Evolutionary conservation across 169 alveolate species (phyloP).

Genomic region (Plasmodium vinckei): DNA sequence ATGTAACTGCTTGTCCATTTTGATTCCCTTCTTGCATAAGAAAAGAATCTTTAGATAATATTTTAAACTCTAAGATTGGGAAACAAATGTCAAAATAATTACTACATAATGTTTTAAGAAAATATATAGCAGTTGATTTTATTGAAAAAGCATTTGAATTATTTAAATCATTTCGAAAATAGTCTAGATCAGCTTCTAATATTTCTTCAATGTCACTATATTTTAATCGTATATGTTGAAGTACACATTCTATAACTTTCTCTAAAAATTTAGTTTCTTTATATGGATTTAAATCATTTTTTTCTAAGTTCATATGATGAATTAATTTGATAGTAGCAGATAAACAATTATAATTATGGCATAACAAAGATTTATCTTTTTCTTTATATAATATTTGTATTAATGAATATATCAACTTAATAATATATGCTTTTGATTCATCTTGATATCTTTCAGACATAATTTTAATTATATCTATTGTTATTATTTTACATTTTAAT

Average conservation of each 20-base stretch:
- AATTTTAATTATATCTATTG: constrained; percentile 30
- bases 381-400: constrained; percentile 38
- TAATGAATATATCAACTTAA: constrained; percentile 19
- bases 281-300: constrained; percentile 42
- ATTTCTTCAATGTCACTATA: constrained; percentile 51
- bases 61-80: constrained; percentile 21
- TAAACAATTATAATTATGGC: constrained; percentile 66
- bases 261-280: constrained; percentile 28
- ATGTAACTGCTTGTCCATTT: not conserved
- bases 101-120: constrained; percentile 51
- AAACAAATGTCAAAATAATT: constrained; percentile 39
- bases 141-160: constrained; percentile 53
- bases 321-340: constrained; percentile 47
- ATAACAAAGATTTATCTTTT: constrained; percentile 11
- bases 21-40: not conserved
- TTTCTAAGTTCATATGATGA: constrained; percentile 55
- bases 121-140: constrained; percentile 28
- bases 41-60: constrained; percentile 23
- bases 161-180: constrained; percentile 42
- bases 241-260: constrained; percentile 52
- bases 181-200: constrained; percentile 60
- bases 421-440: constrained; percentile 45
- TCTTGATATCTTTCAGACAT: constrained; percentile 52
- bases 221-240: constrained; percentile 37
- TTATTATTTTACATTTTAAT: constrained; percentile 40